Evolutionary conservation across 169 alveolate species (phyloP), one percentile per base, ranked within the genome.

Genomic region (Plasmodium fragile): DNA sequence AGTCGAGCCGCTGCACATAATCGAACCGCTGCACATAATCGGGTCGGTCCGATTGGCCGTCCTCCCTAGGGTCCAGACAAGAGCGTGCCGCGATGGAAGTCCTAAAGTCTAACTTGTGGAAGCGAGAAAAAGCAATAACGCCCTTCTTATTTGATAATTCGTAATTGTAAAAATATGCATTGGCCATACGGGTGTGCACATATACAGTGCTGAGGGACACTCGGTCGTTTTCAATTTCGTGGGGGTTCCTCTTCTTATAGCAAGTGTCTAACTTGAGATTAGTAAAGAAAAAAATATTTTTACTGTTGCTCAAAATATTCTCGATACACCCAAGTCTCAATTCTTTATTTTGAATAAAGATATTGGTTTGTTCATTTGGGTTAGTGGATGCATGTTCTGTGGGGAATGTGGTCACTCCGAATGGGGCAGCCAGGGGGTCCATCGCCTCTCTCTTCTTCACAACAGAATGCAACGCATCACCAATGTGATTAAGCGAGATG

Each of bases 161-260:
- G 43, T 78, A 89, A 65, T 52, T 89, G 16, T 89, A 89, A 39
- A 28, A 22, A 79, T 89, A 89, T 4, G 79, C 94, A 41, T 79
- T 89, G 32, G 94, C 70, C 94, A 89, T 89, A 16, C 82, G 43
- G 13, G 91, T 89, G 55, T 89, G 89, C 4, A 72, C 53, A 89
- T 78, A 89, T 11, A 80, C 80, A 79, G 81, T 89, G 16, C 71
- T 80, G 34, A 34, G 22, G 8, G 94, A 77, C 3, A 89, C 25
- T 10, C 71, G 25, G 36, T 78, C 22, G 34, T 77, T 89, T 49
- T 89, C 94, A 0, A 79, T 80, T 79, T 89, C 90, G 72, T 89
- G 85, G 25, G 94, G 94, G 81, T 89, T 89, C 49, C 90, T 78
- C 52, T 89, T 89, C 72, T 69, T 78, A 52, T 89, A 89, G 32